Conservation (phyloP, 768 basidiomycete species). For the Kondoa malvinella region DNA sequence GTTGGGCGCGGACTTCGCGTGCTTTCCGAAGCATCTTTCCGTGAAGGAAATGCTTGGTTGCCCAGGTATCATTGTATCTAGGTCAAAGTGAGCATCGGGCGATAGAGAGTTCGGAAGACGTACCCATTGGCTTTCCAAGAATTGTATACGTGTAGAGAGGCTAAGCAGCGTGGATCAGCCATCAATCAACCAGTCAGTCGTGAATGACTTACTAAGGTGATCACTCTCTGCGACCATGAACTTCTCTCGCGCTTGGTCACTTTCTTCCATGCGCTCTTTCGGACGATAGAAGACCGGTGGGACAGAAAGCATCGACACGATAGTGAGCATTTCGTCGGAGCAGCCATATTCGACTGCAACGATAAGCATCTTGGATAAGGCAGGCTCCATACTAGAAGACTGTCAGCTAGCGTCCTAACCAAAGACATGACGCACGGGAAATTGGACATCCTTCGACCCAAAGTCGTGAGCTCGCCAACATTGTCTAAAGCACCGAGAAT, state of each 20-base stretch:
- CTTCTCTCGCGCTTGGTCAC: constrained; percentile 92
- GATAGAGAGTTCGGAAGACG: constrained; percentile 26
- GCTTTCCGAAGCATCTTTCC: constrained; percentile 89
- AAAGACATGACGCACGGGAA: constrained; percentile 84
- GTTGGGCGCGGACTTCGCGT: constrained; percentile 80
- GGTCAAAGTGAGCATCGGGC: too few species aligned
- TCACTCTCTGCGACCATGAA: constrained; percentile 98
- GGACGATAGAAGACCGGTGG: constrained; percentile 96
- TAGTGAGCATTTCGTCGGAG: constrained; percentile 89
- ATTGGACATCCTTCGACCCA: constrained; percentile 93
- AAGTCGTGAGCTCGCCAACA: constrained; percentile 80
- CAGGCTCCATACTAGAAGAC: constrained; percentile 12
- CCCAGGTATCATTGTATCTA: constrained; percentile 88
- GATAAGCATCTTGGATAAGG: constrained; percentile 91
- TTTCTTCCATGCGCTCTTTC: constrained; percentile 92
- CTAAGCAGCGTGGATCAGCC: background rate
- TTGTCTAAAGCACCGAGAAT: constrained; percentile 94
- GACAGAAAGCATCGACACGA: constrained; percentile 96
- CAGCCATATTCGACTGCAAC: constrained; percentile 84
- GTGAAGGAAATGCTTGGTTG: constrained; percentile 84
- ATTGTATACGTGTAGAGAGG: constrained; percentile 84
- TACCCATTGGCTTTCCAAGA: constrained; percentile 96
- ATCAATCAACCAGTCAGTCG: background rate
- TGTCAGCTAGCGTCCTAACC: constrained; percentile 37
- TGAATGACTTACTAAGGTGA: constrained; percentile 45